A percentile compares a stretch with the other conserved stretches of the same genome.
Conservation (phyloP, 2,329 filamentous ascomycete genomes). For the Diaporthe aspalathi region DNA sequence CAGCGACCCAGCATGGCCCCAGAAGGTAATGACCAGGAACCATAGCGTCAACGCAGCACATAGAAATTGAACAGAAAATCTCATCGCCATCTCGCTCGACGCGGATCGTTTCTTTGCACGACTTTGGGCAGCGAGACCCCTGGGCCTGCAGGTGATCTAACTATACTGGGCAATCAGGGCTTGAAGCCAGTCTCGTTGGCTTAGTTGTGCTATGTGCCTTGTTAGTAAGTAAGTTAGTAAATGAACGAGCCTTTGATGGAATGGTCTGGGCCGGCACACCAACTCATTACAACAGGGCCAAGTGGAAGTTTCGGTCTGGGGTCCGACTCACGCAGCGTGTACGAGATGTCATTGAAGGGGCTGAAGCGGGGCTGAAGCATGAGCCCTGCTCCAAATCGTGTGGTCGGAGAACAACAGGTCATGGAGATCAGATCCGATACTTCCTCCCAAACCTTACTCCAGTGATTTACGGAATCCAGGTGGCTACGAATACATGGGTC, state of each 20-base stretch:
- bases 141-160: not conserved
- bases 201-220: too few species aligned
- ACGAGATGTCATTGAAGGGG: not conserved
- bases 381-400: not conserved
- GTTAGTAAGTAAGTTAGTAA: not conserved
- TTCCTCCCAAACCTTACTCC: not conserved
- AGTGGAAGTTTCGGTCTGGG: not conserved
- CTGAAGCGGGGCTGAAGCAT: too few species aligned
- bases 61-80: not conserved
- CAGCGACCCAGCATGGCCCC: not conserved
- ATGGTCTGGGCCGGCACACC: too few species aligned
- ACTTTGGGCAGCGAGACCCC: not conserved
- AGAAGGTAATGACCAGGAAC: not conserved
- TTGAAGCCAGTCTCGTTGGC: too few species aligned
- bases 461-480: too few species aligned
- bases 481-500: not conserved
- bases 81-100: not conserved
- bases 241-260: not conserved
- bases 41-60: not conserved
- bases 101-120: not conserved
- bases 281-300: too few species aligned
- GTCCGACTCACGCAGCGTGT: not conserved
- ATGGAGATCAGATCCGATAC: not conserved
- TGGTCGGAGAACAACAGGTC: not conserved
- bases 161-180: not conserved